Evolutionary conservation across 2,329 filamentous ascomycete species (phyloP).

Genomic region (Sarocladium oryzae): DNA sequence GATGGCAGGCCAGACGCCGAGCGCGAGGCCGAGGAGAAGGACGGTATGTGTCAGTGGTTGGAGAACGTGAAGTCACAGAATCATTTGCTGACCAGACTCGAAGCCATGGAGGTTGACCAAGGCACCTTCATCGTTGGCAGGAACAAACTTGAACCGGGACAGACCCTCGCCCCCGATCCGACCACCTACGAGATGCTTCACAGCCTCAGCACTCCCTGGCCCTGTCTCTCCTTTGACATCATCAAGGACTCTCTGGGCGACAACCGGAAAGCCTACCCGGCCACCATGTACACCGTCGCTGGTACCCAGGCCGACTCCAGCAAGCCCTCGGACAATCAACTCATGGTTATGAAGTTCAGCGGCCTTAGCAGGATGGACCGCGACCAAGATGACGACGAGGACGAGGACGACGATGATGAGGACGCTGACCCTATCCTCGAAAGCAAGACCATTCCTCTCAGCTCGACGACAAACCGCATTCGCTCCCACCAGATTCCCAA

Average conservation of each 20-base stretch:
- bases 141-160: slow-evolving; percentile 82
- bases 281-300: slow-evolving; percentile 89
- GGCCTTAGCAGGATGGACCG: slow-evolving; percentile 82
- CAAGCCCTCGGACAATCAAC: slow-evolving; percentile 76
- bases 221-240: slow-evolving; percentile 93
- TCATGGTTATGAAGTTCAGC: slow-evolving; percentile 95
- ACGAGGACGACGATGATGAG: slow-evolving; percentile 66
- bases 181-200: slow-evolving; percentile 99
- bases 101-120: slow-evolving; percentile 84
- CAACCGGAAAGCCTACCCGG: slow-evolving; percentile 86
- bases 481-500: slow-evolving; percentile 75
- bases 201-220: slow-evolving; percentile 89
- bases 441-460: slow-evolving; percentile 79
- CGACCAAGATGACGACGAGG: slow-evolving; percentile 56
- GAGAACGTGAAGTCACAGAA: too few relatives aligned
- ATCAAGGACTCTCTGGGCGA: slow-evolving; percentile 80
- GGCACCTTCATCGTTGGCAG: slow-evolving; percentile 94
- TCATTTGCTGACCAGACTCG: too few relatives aligned
- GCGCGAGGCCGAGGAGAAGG: slow-evolving; percentile 81
- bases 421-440: slow-evolving; percentile 85
- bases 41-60: slow-evolving; percentile 44
- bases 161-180: slow-evolving; percentile 83
- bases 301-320: slow-evolving; percentile 83
- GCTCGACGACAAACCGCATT: slow-evolving; percentile 88
- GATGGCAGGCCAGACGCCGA: slow-evolving; percentile 90